phyloP scores from a whole-genome alignment of 129 eudicot genomes.

The Centaurea solstitialis region DNA sequence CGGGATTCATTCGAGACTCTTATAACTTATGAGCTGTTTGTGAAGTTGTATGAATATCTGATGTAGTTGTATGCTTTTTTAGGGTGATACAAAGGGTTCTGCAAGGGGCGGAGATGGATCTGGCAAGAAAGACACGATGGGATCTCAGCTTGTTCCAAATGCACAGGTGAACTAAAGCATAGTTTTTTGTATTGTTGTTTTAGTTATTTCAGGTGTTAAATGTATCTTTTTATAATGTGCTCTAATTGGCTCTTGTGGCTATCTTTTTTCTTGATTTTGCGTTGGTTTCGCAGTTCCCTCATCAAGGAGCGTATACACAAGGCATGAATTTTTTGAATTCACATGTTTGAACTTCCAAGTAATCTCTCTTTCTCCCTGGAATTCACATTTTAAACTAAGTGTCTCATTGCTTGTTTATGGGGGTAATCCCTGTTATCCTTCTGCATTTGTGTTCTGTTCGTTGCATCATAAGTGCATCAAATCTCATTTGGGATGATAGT shows the following conservation, averaged over 20 bases:
- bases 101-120: constrained; percentile 82
- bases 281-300: constrained; percentile 60
- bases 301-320: constrained; percentile 77
- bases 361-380: constrained; percentile 13
- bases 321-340: constrained; percentile 73
- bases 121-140: constrained; percentile 53
- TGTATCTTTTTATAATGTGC: background rate
- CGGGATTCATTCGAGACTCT: constrained; percentile 1
- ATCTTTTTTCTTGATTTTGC: background rate
- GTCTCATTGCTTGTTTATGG: background rate
- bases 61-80: constrained; percentile 3
- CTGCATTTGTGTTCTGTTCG: background rate
- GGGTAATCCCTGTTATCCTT: too few species aligned
- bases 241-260: background rate
- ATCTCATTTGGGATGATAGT: background rate
- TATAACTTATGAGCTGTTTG: background rate
- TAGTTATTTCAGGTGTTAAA: background rate
- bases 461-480: background rate
- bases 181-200: background rate
- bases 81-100: constrained; percentile 95
- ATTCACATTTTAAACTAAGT: background rate
- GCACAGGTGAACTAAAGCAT: constrained; percentile 51
- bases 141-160: constrained; percentile 63
- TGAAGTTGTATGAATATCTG: constrained; percentile 7
- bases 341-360: constrained; percentile 52